These are phyloP conservation scores for Aurantiochytrium sp. DNA, from an alignment of 108 stramenopile genomes.

Conservation along the genomic window DNA sequence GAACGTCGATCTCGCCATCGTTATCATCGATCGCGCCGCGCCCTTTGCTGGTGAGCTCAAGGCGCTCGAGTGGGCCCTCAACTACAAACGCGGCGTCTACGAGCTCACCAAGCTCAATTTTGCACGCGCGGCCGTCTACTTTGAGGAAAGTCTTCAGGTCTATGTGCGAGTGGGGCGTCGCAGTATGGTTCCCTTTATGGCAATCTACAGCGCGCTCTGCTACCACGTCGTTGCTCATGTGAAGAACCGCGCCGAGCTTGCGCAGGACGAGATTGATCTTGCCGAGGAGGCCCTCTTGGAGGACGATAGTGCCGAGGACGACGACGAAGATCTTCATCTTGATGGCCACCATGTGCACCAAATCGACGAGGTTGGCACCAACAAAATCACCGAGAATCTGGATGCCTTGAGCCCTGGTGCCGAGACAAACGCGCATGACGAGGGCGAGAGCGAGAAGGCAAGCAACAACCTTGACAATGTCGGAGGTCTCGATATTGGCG, in stretches of 20 bases:
- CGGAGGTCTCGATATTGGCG: background rate
- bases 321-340: background rate
- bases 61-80: slow-evolving; percentile 13
- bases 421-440: too few species aligned
- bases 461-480: background rate
- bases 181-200: slow-evolving; percentile 14
- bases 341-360: too few species aligned
- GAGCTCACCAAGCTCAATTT: background rate
- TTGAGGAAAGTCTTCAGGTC: background rate
- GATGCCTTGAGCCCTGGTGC: too few species aligned
- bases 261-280: background rate
- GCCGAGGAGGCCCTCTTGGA: background rate
- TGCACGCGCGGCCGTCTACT: background rate
- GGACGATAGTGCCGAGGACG: background rate
- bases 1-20: background rate
- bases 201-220: slow-evolving; percentile 1
- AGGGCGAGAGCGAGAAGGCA: too few species aligned
- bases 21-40: background rate
- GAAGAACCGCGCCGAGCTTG: background rate
- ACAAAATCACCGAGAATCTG: too few species aligned
- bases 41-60: background rate
- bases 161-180: background rate
- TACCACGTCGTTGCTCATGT: background rate
- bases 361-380: too few species aligned
- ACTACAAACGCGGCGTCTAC: slow-evolving; percentile 14